Percentiles rank a stretch among this genome's conserved stretches.
phyloP scores from a whole-genome alignment of 768 basidiomycete genomes.

The Tephrocybe sp. region DNA sequence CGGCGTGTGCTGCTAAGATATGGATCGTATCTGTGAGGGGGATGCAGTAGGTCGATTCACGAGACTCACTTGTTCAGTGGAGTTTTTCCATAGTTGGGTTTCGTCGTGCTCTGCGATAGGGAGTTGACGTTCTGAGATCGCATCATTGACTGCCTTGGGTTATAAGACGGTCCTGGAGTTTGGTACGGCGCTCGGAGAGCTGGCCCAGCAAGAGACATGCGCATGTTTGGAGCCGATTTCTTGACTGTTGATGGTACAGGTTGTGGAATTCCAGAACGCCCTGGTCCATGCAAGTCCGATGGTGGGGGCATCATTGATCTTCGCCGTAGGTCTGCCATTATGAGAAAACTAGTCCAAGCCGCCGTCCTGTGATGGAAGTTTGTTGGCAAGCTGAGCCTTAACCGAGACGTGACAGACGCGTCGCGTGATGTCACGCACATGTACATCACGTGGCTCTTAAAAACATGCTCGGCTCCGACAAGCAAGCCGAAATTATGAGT shows the following conservation, averaged over 20 bases:
- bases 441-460: slow-evolving; percentile 18
- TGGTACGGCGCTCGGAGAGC: slow-evolving; percentile 58
- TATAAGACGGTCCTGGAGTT: slow-evolving; percentile 38
- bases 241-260: slow-evolving; percentile 76
- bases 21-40: neutral
- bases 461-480: neutral
- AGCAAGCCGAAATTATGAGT: too few species aligned
- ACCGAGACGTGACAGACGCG: slow-evolving; percentile 23
- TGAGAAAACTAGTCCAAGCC: too few species aligned
- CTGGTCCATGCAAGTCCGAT: slow-evolving; percentile 45
- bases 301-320: slow-evolving; percentile 59
- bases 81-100: slow-evolving; percentile 67
- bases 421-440: slow-evolving; percentile 20
- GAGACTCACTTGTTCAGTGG: slow-evolving; percentile 64
- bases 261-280: slow-evolving; percentile 52
- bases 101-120: slow-evolving; percentile 65
- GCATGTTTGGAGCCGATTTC: slow-evolving; percentile 56
- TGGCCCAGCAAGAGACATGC: slow-evolving; percentile 75
- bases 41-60: slow-evolving; percentile 1
- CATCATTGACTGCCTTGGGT: slow-evolving; percentile 67
- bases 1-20: slow-evolving; percentile 61
- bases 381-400: neutral
- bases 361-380: neutral
- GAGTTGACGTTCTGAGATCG: slow-evolving; percentile 69
- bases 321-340: slow-evolving; percentile 42